Base-by-base conservation (phyloP, 371 early-diverging fungal genomes). In the Thermomucor indicae-seudaticae region DNA sequence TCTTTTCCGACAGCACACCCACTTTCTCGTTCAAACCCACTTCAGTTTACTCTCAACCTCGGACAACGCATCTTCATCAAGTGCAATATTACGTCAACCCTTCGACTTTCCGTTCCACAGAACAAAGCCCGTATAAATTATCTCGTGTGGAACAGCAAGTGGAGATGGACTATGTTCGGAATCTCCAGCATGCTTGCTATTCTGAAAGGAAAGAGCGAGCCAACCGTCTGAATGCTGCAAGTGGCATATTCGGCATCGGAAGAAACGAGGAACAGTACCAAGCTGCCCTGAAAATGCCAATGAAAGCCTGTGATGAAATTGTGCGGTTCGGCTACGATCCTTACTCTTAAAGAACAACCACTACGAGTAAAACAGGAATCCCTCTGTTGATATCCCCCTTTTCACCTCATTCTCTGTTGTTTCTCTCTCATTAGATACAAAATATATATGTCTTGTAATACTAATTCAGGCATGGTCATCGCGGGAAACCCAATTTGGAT, bases 71-170 rank as follows among this genome's bases (percentile, higher is more conserved):
- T 3, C 35, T 28, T 12, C 69, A 69, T 43, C 55, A 61, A 14
- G 66, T 75, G 2, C 70, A 62, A 10, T 75, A 71, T 38, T 75
- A 65, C 52, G 75, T 75, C 16, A 69, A 71, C n/a, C 71, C 71
- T 22, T 53, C 56, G 3, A 42, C 64, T 2, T 75, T 75, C 14
- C 31, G 47, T 22, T 37, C 64, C 7, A 57, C 59, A 12, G 57
- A 63, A 6, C 27, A 64, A n/a, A 63, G 53, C 28, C 40, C 35
- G 6, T 47, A 64, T 23, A 75, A 64, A 23, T 41, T 75, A 32
- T 43, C 52, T 11, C 60, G 61, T 8, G 53, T 75, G 2, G 75
- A 75, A 40, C 61, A 75, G 34, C 67, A 75, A 31, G 64, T 75
- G 5, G 69, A 68, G 32, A 37, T 57, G 11, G 69, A 67, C 38